Conservation (phyloP, 441 rosid species). For the Pelargonium australe region DNA sequence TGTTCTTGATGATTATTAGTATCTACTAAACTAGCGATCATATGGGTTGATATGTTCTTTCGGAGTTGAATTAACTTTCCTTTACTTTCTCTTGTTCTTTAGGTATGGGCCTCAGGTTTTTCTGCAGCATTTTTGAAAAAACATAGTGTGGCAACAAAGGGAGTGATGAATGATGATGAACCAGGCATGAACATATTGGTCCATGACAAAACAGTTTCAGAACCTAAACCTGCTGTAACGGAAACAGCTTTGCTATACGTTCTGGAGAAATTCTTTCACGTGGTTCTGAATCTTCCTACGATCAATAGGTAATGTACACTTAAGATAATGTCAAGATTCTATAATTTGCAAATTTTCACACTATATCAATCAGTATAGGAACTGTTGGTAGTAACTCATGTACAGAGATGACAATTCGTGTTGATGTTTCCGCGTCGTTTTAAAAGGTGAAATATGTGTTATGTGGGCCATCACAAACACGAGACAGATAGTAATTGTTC, state of each 20-base stretch:
- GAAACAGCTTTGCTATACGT: slow-evolving; percentile 77
- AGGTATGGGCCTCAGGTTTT: slow-evolving; percentile 99
- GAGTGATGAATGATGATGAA: slow-evolving; percentile 28
- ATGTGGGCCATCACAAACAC: too few species aligned
- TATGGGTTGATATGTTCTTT: background rate
- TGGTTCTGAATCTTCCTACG: slow-evolving; percentile 70
- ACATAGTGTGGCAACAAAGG: slow-evolving; percentile 74
- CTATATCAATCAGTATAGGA: too few species aligned
- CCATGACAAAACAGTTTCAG: slow-evolving; percentile 27
- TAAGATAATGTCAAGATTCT: too few species aligned
- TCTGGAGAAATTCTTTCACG: slow-evolving; percentile 69
- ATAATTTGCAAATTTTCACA: too few species aligned
- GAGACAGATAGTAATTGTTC: too few species aligned
- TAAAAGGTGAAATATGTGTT: too few species aligned
- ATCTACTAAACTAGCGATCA: too few species aligned
- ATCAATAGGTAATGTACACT: slow-evolving; percentile 54
- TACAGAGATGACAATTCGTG: too few species aligned
- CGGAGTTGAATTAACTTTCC: background rate
- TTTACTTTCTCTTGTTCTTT: slow-evolving; percentile 22
- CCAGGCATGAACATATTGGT: slow-evolving; percentile 25
- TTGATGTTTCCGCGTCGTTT: too few species aligned
- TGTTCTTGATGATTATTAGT: too few species aligned
- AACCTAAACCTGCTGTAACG: slow-evolving; percentile 60
- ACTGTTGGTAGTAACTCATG: too few species aligned
- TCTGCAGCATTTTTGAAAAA: slow-evolving; percentile 92